phyloP scores from a whole-genome alignment of 345 rosid genomes.

The Cardiospermum halicacabum region DNA sequence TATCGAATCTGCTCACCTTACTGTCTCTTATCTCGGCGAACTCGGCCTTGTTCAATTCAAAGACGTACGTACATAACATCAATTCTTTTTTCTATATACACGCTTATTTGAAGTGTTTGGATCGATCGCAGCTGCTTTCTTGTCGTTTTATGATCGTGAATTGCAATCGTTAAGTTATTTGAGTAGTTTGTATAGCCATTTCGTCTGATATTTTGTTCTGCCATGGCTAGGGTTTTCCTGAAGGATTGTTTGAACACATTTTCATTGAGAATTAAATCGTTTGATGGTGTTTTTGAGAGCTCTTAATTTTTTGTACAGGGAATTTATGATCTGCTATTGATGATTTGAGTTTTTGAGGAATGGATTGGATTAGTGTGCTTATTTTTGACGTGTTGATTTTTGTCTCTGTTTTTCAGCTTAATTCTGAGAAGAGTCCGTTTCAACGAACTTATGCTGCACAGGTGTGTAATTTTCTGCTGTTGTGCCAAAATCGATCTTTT shows the following conservation, averaged over 20 bases:
- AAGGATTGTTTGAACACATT: background rate
- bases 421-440: constrained; percentile 87
- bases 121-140: background rate
- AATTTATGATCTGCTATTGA: constrained; percentile 8
- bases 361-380: constrained; percentile 1
- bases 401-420: constrained; percentile 50
- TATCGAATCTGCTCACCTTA: constrained; percentile 81
- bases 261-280: background rate
- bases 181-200: background rate
- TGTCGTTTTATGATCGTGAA: background rate
- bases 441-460: constrained; percentile 95
- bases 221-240: constrained; percentile 13
- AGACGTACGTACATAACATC: constrained; percentile 61
- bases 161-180: background rate
- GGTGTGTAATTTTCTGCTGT: constrained; percentile 31
- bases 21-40: constrained; percentile 88
- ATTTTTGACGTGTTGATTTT: constrained; percentile 15
- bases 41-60: constrained; percentile 94
- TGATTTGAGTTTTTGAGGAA: constrained; percentile 13
- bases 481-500: background rate
- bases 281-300: background rate
- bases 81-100: background rate
- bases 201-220: background rate
- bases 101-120: background rate
- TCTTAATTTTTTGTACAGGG: background rate